phyloP scores from a whole-genome alignment of 1,284 basidiomycete species.

The Ceratobasidium papillatum region DNA sequence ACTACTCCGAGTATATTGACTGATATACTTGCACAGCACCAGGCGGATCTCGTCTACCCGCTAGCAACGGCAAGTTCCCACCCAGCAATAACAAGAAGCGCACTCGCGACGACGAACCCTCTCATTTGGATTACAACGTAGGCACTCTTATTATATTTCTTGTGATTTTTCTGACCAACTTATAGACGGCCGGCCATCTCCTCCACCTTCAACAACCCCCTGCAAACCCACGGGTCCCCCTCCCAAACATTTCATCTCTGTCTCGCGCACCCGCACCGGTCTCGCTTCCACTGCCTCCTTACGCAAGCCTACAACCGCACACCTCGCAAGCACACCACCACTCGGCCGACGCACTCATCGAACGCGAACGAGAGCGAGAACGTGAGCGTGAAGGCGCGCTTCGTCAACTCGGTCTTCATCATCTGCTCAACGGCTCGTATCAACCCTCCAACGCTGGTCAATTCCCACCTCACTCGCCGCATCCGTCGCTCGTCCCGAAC shows the following conservation, averaged over 20 bases:
- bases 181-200: slow-evolving; percentile 14
- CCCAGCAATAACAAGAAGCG: slow-evolving; percentile 23
- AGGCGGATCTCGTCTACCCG: neutral
- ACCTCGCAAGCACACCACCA: slow-evolving; percentile 2
- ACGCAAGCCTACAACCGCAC: slow-evolving; percentile 8
- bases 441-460: neutral
- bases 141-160: neutral
- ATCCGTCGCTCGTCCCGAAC: slow-evolving; percentile 27
- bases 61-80: slow-evolving; percentile 21
- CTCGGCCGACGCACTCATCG: slow-evolving; percentile 33
- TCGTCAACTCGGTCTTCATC: slow-evolving; percentile 38
- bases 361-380: slow-evolving; percentile 32
- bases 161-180: neutral
- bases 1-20: neutral
- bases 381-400: slow-evolving; percentile 37
- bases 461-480: slow-evolving; percentile 18
- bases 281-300: slow-evolving; percentile 22
- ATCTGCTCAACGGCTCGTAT: slow-evolving; percentile 15
- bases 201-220: slow-evolving; percentile 21
- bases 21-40: neutral
- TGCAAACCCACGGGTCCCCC: neutral
- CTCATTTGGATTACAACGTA: slow-evolving; percentile 28
- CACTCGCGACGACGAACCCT: slow-evolving; percentile 27
- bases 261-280: slow-evolving; percentile 20
- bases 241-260: slow-evolving; percentile 26